Conservation (phyloP, 2,329 filamentous ascomycete genomes). For the Onygenales sp. region DNA sequence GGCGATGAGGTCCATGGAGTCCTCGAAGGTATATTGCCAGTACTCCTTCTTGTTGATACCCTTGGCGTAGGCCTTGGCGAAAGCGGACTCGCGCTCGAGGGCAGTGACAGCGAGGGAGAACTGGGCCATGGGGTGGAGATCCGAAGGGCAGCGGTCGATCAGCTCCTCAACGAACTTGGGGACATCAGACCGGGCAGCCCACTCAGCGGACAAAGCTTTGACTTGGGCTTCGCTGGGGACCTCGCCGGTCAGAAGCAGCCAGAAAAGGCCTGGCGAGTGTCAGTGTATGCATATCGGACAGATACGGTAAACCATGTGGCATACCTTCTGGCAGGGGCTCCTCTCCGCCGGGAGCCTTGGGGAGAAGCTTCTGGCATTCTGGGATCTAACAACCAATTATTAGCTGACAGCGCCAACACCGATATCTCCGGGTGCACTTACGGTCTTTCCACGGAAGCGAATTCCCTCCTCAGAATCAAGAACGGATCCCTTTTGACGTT, state of each 20-base stretch:
- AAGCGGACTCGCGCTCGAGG: conserved; percentile 95
- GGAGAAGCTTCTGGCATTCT: conserved; percentile 94
- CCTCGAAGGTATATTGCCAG: conserved; percentile 99
- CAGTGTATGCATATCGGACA: conserved; percentile 1
- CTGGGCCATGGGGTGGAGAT: conserved; percentile 99
- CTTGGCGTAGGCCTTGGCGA: conserved; percentile 97
- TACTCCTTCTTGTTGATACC: conserved; percentile 99
- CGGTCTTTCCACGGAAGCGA: conserved; percentile 95
- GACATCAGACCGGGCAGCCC: conserved; percentile 92
- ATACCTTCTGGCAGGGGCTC: conserved; percentile 92
- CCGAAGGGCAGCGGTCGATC: conserved; percentile 97
- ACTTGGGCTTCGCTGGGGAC: conserved; percentile 97
- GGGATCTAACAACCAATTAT: conserved; percentile 54
- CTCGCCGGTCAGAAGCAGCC: conserved; percentile 97
- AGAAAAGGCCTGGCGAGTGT: conserved; percentile 70
- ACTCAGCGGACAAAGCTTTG: conserved; percentile 94
- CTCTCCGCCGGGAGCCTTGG: conserved; percentile 91
- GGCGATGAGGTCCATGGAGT: conserved; percentile 99
- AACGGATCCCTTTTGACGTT: conserved; percentile 60
- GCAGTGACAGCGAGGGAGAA: conserved; percentile 96
- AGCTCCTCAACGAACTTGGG: conserved; percentile 99
- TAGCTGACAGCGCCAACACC: conserved; percentile 7
- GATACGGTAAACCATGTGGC: conserved; percentile 8
- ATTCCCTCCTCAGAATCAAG: conserved; percentile 98
- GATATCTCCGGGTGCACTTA: conserved; percentile 26